phyloP scores from a whole-genome alignment of 768 basidiomycete species.

The Tephrocybe sp. region DNA sequence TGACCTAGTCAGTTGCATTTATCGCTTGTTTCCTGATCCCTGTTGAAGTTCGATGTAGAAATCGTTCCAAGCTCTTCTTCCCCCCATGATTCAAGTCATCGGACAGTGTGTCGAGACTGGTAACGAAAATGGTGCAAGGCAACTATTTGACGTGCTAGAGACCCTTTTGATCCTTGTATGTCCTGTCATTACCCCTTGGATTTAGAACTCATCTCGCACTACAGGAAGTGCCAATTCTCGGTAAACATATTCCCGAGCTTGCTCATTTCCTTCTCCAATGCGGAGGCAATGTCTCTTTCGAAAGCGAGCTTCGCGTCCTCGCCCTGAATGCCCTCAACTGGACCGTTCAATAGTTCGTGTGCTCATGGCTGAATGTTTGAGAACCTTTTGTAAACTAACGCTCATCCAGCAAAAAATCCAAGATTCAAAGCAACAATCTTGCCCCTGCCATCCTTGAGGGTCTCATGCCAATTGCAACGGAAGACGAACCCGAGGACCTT shows the following conservation, averaged over 20 bases:
- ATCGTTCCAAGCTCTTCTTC: constrained; percentile 85
- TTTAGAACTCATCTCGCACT: constrained; percentile 9
- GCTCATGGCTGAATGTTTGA: not conserved
- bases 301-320: constrained; percentile 81
- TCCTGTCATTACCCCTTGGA: not conserved
- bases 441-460: constrained; percentile 86
- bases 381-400: constrained; percentile 6
- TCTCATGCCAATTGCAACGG: constrained; percentile 91
- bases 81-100: constrained; percentile 86
- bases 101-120: constrained; percentile 76
- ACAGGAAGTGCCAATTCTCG: constrained; percentile 92
- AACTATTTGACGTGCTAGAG: constrained; percentile 95
- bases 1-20: constrained; percentile 62
- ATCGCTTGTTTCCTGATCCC: not conserved
- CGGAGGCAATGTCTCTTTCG: constrained; percentile 76
- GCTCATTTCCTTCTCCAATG: constrained; percentile 85
- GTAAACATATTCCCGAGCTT: constrained; percentile 84
- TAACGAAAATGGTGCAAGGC: constrained; percentile 81
- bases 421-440: constrained; percentile 83
- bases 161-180: constrained; percentile 88
- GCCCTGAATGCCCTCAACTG: constrained; percentile 93
- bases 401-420: constrained; percentile 84
- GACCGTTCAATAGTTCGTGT: constrained; percentile 94
- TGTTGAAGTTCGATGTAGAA: constrained; percentile 44
- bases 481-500: constrained; percentile 91